Evolutionary conservation across 495 filamentous ascomycete genomes (phyloP), one percentile per base, ranked within the genome.

Genomic region (Pyronema omphalodes): DNA sequence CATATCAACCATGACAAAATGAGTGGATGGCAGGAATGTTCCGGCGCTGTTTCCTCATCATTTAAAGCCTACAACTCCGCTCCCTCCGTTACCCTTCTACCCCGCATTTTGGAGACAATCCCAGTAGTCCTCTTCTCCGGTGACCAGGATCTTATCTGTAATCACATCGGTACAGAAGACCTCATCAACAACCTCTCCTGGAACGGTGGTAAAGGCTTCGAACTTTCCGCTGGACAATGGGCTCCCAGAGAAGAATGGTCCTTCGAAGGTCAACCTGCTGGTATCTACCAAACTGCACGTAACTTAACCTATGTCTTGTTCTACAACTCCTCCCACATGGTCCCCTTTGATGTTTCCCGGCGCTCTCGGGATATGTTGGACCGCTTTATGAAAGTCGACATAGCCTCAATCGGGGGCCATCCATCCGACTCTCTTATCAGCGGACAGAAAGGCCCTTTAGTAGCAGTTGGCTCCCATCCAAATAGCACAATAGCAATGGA

Each of bases 241-340:
- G 89, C 91, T 6, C 87, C 88, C 9, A 80, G 85, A 5, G 81
- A 85, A 44, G 81, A 93, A 62, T 98, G 91, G 93, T 84, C 83
- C 4, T 95, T 96, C 58, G 93, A 96, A 66, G 85, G 80, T 55
- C 80, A 95, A 58, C 71, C 82, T 0, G 91, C 89, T 14, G 91
- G 91, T 39, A 81, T 88, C 63, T 96, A 91, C 70, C 91, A 98
- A 70, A 76, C 84, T 67, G 91, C 91, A 1, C 79, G 93, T 49
- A 96, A 96, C 64, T 69, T 98, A 46, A 98, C 91, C 6, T 98
- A 98, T 67, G 80, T 96, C 9, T 73, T 91, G 33, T 93, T 96
- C 69, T 89, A 93, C 73, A 94, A 96, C 68, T 77, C 85, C 34
- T 87, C 81, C 50, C 91, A 98, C 66, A 98, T 98, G 91, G 91